phyloP scores from a whole-genome alignment of 2,329 filamentous ascomycete genomes.

The Hypoxylon sp. region DNA sequence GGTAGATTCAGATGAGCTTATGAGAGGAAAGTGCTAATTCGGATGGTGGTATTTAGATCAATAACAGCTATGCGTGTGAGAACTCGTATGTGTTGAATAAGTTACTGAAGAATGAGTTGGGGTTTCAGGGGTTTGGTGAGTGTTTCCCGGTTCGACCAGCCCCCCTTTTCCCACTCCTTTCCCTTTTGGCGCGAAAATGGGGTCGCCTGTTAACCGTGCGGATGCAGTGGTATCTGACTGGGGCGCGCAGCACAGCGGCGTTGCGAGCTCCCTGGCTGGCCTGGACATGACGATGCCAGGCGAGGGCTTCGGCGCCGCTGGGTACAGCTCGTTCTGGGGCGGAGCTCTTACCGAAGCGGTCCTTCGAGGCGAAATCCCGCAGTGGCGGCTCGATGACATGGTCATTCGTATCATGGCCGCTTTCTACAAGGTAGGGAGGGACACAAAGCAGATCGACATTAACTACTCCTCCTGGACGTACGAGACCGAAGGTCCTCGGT shows the following conservation, averaged over 20 bases:
- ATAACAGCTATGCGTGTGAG: slow-evolving; percentile 83
- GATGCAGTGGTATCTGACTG: slow-evolving; percentile 73
- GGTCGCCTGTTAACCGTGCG: not conserved
- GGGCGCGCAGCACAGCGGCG: slow-evolving; percentile 78
- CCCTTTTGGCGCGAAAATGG: too few relatives aligned
- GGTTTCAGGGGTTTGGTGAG: slow-evolving; percentile 81
- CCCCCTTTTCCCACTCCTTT: not conserved
- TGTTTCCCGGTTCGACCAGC: not conserved
- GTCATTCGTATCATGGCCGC: slow-evolving; percentile 81
- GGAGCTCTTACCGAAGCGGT: slow-evolving; percentile 45
- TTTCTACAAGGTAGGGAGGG: slow-evolving; percentile 73
- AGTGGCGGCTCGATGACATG: slow-evolving; percentile 75
- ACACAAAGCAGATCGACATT: slow-evolving; percentile 64
- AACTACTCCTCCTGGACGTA: slow-evolving; percentile 92
- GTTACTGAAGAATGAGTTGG: slow-evolving; percentile 81
- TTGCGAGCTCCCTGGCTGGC: slow-evolving; percentile 52
- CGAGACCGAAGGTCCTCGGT: slow-evolving; percentile 77
- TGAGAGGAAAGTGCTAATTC: too few relatives aligned
- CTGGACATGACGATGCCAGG: slow-evolving; percentile 61
- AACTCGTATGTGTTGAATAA: slow-evolving; percentile 81
- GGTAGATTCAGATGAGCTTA: too few relatives aligned
- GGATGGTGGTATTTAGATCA: too few relatives aligned
- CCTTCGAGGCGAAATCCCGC: slow-evolving; percentile 38
- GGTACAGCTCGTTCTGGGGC: slow-evolving; percentile 49
- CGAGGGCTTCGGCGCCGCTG: slow-evolving; percentile 44